A percentile compares a stretch with the other conserved stretches of the same genome.
phyloP scores from a whole-genome alignment of 257 asterid species.

The Ocimum tenuiflorum region DNA sequence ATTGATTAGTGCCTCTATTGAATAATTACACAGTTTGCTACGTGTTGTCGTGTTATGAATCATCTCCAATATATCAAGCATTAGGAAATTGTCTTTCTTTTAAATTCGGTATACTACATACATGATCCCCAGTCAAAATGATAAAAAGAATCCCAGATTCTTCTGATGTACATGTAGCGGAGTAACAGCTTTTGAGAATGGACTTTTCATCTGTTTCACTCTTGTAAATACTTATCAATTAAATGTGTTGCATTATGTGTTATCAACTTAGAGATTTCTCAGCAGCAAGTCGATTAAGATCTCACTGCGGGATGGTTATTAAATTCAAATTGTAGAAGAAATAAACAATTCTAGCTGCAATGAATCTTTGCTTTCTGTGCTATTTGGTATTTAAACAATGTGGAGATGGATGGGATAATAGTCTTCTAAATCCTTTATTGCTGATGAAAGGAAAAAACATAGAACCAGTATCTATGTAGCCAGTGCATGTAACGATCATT shows the following conservation, averaged over 20 bases:
- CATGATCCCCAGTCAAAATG: neutral
- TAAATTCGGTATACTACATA: no score
- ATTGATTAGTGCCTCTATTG: neutral
- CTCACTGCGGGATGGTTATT: neutral
- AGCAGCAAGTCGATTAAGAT: neutral
- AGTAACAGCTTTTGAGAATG: neutral
- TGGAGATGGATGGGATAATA: neutral
- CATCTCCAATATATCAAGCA: neutral
- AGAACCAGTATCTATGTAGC: neutral
- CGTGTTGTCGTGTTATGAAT: neutral
- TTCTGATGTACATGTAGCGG: neutral
- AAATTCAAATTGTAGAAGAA: neutral
- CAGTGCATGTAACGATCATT: neutral
- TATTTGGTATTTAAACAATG: neutral
- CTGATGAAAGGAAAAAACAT: neutral
- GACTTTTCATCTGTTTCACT: neutral
- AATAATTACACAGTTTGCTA: neutral
- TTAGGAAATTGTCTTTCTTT: neutral
- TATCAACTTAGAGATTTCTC: neutral
- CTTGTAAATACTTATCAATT: neutral
- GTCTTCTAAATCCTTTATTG: neutral
- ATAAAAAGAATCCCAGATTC: neutral
- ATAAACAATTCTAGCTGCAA: neutral
- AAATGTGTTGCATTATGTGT: neutral
- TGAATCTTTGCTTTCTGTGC: neutral